Evolutionary conservation across 2,329 filamentous ascomycete genomes (phyloP).

Genomic region (Aspergillus neoniger): DNA sequence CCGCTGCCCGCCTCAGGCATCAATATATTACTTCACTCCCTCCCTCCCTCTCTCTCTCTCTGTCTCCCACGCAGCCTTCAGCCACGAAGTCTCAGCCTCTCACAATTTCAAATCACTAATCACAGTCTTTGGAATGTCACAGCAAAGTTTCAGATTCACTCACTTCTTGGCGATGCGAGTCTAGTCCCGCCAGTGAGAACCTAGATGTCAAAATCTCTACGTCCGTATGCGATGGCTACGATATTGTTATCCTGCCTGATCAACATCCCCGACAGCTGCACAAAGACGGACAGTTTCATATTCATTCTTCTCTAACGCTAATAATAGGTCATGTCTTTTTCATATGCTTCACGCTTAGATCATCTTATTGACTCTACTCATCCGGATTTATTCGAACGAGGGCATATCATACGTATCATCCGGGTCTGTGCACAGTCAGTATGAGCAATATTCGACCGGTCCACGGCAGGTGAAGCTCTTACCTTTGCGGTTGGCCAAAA

Average conservation of each 20-base stretch:
- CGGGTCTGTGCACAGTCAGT: slow-evolving; percentile 44
- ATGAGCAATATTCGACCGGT: not conserved
- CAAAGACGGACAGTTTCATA: not conserved
- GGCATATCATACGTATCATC: slow-evolving; percentile 53
- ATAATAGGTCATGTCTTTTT: not conserved
- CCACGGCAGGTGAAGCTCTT: slow-evolving; percentile 22
- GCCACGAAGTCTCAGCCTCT: not conserved
- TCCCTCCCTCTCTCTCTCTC: no score
- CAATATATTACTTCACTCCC: not conserved
- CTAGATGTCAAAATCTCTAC: not conserved
- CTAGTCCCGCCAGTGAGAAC: not conserved
- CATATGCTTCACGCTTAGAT: not conserved
- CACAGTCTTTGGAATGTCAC: not conserved
- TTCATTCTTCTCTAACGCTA: not conserved
- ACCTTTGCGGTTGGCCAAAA: slow-evolving; percentile 56
- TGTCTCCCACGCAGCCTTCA: no score
- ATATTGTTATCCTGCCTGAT: not conserved
- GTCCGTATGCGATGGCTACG: not conserved
- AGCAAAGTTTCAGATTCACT: not conserved
- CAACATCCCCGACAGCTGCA: not conserved
- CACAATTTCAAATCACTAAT: not conserved
- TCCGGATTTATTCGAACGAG: slow-evolving; percentile 1
- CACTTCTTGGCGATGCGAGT: not conserved
- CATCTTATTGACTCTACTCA: not conserved
- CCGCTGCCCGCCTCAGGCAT: not conserved